phyloP scores from a whole-genome alignment of 768 basidiomycete genomes.

The Strobilomyces dryophilus region DNA sequence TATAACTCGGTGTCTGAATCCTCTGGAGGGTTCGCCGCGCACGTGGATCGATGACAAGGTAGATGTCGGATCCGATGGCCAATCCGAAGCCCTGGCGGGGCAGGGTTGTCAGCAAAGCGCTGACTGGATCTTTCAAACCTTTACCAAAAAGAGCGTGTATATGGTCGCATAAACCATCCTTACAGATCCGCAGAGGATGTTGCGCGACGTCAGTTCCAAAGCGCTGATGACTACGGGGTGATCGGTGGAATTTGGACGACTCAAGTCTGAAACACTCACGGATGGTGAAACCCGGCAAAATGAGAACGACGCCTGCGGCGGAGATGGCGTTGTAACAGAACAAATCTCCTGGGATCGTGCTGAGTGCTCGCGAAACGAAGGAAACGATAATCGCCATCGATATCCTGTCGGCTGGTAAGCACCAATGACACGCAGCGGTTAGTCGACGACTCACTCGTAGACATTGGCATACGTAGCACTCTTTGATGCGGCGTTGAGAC shows the following conservation, averaged over 20 bases:
- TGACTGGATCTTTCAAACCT: slow-evolving; percentile 10
- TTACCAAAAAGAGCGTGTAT: slow-evolving; percentile 75
- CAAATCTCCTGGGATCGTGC: slow-evolving; percentile 65
- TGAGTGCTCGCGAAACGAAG: slow-evolving; percentile 74
- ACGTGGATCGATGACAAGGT: slow-evolving; percentile 61
- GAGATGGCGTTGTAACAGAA: slow-evolving; percentile 93
- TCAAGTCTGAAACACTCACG: slow-evolving; percentile 42
- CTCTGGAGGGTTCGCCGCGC: slow-evolving; percentile 39
- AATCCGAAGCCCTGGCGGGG: slow-evolving; percentile 68
- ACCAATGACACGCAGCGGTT: neutral
- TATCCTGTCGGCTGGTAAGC: slow-evolving; percentile 46
- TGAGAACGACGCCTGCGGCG: slow-evolving; percentile 85
- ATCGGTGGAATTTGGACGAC: neutral
- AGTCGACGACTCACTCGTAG: slow-evolving; percentile 67
- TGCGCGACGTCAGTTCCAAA: slow-evolving; percentile 76
- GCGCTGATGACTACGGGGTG: slow-evolving; percentile 60
- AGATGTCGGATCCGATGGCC: slow-evolving; percentile 80
- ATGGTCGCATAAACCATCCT: slow-evolving; percentile 84
- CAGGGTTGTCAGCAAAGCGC: slow-evolving; percentile 5
- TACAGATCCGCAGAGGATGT: slow-evolving; percentile 77
- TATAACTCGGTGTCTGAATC: slow-evolving; percentile 35
- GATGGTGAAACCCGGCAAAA: slow-evolving; percentile 84
- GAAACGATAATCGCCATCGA: slow-evolving; percentile 81
- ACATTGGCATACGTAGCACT: slow-evolving; percentile 93
- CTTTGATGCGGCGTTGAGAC: slow-evolving; percentile 77